phyloP scores from a whole-genome alignment of 225 moss, liverwort and hornwort genomes.

The Sphagnum tenellum region DNA sequence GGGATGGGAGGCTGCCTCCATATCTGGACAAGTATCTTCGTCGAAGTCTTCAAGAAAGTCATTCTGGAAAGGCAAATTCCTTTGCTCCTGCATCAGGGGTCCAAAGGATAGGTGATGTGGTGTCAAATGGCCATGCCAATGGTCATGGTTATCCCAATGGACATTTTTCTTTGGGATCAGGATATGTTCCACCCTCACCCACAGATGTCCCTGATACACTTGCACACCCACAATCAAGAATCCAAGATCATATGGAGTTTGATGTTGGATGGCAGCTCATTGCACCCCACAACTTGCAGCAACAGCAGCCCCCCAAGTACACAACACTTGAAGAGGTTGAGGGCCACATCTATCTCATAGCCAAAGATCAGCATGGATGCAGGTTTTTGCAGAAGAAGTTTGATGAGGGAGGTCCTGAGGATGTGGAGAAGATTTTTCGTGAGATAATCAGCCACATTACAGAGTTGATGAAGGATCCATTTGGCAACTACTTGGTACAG shows the following conservation, averaged over 20 bases:
- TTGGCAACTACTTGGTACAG: conserved; percentile 93
- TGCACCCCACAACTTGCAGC: conserved; percentile 44
- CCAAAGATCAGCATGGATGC: conserved; percentile 97
- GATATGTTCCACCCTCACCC: conserved; percentile 17
- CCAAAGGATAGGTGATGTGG: conserved; percentile 49
- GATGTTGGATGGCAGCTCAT: conserved; percentile 33
- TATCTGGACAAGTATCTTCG: conserved; percentile 63
- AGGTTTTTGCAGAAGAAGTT: conserved; percentile 98
- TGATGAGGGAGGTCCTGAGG: conserved; percentile 91
- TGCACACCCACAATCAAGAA: conserved; percentile 24
- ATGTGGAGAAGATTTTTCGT: conserved; percentile 87
- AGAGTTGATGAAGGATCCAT: conserved; percentile 95
- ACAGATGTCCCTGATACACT: conserved; percentile 27
- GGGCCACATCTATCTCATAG: conserved; percentile 86
- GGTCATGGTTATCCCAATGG: conserved; percentile 28
- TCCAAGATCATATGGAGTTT: conserved; percentile 58
- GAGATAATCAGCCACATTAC: conserved; percentile 96
- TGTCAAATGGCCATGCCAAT: conserved; percentile 22
- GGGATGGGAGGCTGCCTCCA: conserved; percentile 54
- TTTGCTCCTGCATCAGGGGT: conserved; percentile 18
- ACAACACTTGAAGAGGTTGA: conserved; percentile 95
- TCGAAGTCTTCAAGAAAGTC: conserved; percentile 52
- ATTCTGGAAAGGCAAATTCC: conserved; percentile 23
- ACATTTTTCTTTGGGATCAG: conserved; percentile 27
- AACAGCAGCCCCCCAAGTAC: conserved; percentile 79